These are phyloP conservation scores for Flaveria sonorensis DNA, from an alignment of 129 eudicot species.

Conservation along the genomic window DNA sequence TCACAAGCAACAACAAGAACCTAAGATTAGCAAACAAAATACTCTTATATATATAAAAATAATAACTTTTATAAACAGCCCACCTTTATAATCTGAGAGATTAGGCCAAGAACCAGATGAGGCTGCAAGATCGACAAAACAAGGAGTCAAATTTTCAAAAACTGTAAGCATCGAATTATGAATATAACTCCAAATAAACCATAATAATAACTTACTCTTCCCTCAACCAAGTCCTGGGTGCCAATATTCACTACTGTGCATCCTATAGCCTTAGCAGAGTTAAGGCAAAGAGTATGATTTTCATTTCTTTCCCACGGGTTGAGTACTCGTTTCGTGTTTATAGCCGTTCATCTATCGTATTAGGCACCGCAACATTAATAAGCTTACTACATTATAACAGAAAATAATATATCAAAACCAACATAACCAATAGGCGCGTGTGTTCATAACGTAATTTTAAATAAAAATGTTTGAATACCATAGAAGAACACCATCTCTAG, in stretches of 20 bases:
- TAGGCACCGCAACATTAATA: constrained; percentile 44
- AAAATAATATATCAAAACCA: constrained; percentile 15
- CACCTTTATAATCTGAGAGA: constrained; percentile 93
- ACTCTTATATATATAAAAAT: background rate
- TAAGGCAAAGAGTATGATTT: constrained; percentile 93
- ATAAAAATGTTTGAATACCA: constrained; percentile 52
- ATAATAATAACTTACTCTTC: constrained; percentile 56
- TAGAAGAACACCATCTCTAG: constrained; percentile 92
- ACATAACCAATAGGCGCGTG: background rate
- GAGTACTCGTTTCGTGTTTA: constrained; percentile 42
- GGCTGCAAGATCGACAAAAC: constrained; percentile 56
- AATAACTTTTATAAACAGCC: background rate
- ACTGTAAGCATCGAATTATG: constrained; percentile 6
- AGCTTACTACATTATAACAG: constrained; percentile 35
- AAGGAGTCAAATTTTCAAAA: constrained; percentile 18
- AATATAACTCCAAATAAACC: constrained; percentile 1
- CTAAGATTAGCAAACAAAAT: constrained; percentile 2
- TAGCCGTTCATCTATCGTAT: constrained; percentile 47
- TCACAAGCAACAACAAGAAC: constrained; percentile 14
- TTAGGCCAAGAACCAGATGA: constrained; percentile 86
- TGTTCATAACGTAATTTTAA: background rate
- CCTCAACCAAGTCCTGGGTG: constrained; percentile 85
- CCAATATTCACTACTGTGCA: constrained; percentile 98
- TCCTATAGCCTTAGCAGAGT: constrained; percentile 99
- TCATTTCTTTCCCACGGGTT: constrained; percentile 99